Percentiles rank a stretch among this genome's conserved stretches.
Evolutionary conservation across 768 basidiomycete genomes (phyloP).

Genomic region (Sutorius australiensis): DNA sequence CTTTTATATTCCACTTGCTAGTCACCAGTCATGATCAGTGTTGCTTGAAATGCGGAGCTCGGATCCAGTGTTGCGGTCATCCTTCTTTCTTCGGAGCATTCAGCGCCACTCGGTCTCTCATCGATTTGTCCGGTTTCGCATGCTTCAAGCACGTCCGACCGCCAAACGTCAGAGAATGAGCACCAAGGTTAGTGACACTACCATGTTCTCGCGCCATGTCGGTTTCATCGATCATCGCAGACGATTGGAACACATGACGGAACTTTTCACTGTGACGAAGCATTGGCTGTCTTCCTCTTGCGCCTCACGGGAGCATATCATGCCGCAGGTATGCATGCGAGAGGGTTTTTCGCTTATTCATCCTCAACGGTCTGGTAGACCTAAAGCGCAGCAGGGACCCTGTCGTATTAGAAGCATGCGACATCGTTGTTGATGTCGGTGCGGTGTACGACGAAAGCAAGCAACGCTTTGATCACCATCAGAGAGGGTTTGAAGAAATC

Average conservation of each 20-base stretch:
- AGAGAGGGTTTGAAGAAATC: constrained; percentile 85
- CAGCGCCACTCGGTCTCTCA: background rate
- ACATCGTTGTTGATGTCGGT: constrained; percentile 96
- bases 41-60: background rate
- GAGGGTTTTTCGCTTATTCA: background rate
- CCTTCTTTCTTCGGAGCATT: background rate
- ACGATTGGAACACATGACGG: constrained; percentile 93
- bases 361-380: constrained; percentile 33
- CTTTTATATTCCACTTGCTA: background rate
- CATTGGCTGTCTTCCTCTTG: constrained; percentile 87
- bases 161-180: constrained; percentile 45
- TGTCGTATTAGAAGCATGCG: constrained; percentile 66
- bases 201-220: background rate
- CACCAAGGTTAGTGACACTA: constrained; percentile 31
- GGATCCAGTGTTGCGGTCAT: background rate
- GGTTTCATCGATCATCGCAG: constrained; percentile 33
- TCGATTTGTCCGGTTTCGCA: constrained; percentile 6
- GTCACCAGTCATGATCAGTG: background rate
- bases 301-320: constrained; percentile 72
- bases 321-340: constrained; percentile 55
- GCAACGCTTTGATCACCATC: constrained; percentile 92
- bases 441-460: constrained; percentile 80
- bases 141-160: constrained; percentile 27
- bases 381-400: constrained; percentile 75
- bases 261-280: constrained; percentile 97